phyloP scores from a whole-genome alignment of 2,329 filamentous ascomycete genomes.

The Penicillium sclerotigenum region DNA sequence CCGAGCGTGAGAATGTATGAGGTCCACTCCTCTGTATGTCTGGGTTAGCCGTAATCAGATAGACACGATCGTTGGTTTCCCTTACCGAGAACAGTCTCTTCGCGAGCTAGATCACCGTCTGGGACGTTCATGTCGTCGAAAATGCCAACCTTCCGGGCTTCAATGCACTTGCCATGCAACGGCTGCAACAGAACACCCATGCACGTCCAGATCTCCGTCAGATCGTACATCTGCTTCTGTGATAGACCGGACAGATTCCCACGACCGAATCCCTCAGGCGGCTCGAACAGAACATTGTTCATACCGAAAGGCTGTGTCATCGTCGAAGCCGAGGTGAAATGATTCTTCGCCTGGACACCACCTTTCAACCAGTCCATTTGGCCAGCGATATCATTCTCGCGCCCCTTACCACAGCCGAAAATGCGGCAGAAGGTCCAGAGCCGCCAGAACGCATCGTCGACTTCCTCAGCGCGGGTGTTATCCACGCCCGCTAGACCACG shows the following conservation, averaged over 20 bases:
- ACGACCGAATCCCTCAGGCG: constrained; percentile 56
- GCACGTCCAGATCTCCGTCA: constrained; percentile 64
- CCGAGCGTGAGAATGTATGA: constrained; percentile 59
- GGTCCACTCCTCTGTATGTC: constrained; percentile 56
- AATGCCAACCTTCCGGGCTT: constrained; percentile 56
- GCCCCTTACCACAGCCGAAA: constrained; percentile 57
- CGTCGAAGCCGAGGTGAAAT: constrained; percentile 41
- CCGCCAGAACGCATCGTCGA: constrained; percentile 63
- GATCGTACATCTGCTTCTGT: constrained; percentile 58
- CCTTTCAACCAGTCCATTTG: constrained; percentile 64
- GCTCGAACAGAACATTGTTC: constrained; percentile 54
- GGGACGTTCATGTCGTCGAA: constrained; percentile 55
- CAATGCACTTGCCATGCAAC: constrained; percentile 53
- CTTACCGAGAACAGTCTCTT: constrained; percentile 54
- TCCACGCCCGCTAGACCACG: constrained; percentile 51
- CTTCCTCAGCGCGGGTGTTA: constrained; percentile 47
- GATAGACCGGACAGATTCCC: constrained; percentile 56
- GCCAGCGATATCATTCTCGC: constrained; percentile 57
- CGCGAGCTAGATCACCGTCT: constrained; percentile 38
- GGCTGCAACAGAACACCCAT: constrained; percentile 55
- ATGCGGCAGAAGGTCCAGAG: constrained; percentile 65
- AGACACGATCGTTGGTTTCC: not conserved
- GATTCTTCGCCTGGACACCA: constrained; percentile 49
- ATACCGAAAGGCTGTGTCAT: constrained; percentile 51
- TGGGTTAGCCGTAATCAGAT: constrained; percentile 15